These are phyloP conservation scores for Xylariaceae sp. DNA, from an alignment of 2,329 filamentous ascomycete genomes.

Conservation along the genomic window DNA sequence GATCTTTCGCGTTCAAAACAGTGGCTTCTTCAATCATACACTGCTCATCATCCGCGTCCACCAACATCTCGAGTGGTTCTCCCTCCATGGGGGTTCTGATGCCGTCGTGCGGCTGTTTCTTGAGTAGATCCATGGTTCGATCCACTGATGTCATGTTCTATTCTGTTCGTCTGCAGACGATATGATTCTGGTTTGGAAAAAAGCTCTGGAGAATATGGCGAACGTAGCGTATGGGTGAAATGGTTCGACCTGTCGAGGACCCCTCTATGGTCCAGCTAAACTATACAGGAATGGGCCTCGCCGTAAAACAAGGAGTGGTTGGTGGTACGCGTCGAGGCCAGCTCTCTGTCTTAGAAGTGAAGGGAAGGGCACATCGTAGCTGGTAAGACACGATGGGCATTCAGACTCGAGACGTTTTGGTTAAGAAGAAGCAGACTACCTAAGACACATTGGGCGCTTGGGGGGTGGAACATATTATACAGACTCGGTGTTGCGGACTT, in stretches of 20 bases:
- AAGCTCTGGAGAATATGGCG: too few relatives aligned
- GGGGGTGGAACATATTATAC: constrained; percentile 12
- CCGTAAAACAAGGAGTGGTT: constrained; percentile 18
- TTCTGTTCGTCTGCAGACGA: constrained; percentile 5
- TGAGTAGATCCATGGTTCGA: constrained; percentile 7
- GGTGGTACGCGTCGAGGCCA: constrained; percentile 18
- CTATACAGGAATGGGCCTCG: constrained; percentile 6
- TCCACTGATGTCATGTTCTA: constrained; percentile 8
- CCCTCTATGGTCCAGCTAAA: neutral
- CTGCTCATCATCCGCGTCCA: constrained; percentile 27
- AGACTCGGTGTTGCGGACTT: constrained; percentile 3
- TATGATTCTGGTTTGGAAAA: neutral
- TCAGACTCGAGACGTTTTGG: constrained; percentile 6
- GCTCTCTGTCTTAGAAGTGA: constrained; percentile 19
- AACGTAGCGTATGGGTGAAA: neutral
- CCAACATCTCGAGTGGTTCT: constrained; percentile 22
- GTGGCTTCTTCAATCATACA: constrained; percentile 27
- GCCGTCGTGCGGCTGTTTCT: constrained; percentile 17
- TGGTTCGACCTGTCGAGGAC: neutral
- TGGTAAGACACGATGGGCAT: constrained; percentile 7
- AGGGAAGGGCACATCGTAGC: constrained; percentile 15
- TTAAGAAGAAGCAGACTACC: neutral
- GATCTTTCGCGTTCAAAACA: constrained; percentile 25
- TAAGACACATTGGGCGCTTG: constrained; percentile 9
- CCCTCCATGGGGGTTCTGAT: constrained; percentile 19